Conservation (phyloP, 108 stramenopile species). For the Mediolabrus comicus region DNA sequence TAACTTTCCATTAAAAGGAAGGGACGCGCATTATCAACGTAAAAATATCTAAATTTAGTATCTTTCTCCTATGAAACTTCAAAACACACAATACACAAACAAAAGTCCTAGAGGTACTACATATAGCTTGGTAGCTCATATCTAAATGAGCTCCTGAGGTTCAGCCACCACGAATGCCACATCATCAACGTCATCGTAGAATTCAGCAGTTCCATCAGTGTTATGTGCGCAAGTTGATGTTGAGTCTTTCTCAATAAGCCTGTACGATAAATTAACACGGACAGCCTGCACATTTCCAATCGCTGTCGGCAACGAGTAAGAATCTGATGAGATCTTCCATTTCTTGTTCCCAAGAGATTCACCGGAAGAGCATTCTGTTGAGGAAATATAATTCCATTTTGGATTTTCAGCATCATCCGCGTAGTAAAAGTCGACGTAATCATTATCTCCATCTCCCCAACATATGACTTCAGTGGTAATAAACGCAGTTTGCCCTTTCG, state of each 20-base stretch:
- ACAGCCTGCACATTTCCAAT: neutral
- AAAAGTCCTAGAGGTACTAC: neutral
- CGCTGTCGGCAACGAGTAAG: neutral
- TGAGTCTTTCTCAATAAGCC: neutral
- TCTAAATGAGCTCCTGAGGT: neutral
- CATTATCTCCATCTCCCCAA: neutral
- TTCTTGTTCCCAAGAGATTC: neutral
- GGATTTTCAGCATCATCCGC: neutral
- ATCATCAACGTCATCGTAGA: neutral
- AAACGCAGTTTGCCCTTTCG: neutral
- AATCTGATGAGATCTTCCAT: neutral
- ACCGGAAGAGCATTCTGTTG: neutral
- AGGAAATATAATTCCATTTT: neutral
- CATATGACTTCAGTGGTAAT: neutral
- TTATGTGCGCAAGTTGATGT: neutral
- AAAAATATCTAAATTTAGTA: too few species aligned
- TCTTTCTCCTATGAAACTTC: neutral
- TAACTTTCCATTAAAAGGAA: constrained; percentile 34
- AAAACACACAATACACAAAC: neutral
- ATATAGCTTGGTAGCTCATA: neutral
- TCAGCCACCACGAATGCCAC: neutral
- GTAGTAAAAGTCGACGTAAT: neutral
- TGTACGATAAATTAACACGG: neutral
- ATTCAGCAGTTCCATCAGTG: neutral
- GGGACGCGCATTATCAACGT: too few species aligned